phyloP scores from a whole-genome alignment of 202 grass and related monocot genomes.

The Zoysia matrella region DNA sequence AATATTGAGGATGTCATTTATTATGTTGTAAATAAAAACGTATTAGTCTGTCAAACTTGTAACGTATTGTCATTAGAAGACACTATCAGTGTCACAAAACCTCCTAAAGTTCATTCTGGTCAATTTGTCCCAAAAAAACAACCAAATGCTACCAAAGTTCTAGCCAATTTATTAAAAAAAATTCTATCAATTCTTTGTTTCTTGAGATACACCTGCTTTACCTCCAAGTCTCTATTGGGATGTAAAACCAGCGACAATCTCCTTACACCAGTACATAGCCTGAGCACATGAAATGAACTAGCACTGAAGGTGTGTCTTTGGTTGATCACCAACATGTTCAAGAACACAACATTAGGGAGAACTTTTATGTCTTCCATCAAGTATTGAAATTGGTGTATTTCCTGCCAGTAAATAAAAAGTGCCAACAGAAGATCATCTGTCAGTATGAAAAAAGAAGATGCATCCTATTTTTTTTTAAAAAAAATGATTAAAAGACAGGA shows the following conservation, averaged over 20 bases:
- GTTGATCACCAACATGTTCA: background rate
- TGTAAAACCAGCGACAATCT: background rate
- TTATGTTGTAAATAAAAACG: background rate
- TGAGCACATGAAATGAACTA: background rate
- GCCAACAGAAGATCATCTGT: background rate
- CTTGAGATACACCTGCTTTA: background rate
- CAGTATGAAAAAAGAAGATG: background rate
- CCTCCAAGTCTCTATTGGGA: background rate
- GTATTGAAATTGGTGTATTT: background rate
- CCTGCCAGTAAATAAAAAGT: background rate
- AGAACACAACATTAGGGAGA: conserved; percentile 12
- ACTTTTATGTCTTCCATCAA: conserved; percentile 28
- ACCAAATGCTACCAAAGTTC: background rate
- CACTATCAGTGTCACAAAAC: background rate
- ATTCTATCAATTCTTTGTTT: background rate
- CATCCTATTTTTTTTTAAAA: background rate
- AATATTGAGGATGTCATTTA: background rate
- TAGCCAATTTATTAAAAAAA: background rate
- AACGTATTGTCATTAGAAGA: background rate
- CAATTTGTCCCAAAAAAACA: too few species aligned
- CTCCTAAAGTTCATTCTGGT: too few species aligned
- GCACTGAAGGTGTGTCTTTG: conserved; percentile 6
- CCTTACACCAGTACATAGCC: background rate
- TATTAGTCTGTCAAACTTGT: background rate
- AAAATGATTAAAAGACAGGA: background rate